A percentile compares a stretch with the other conserved stretches of the same genome.
These are phyloP conservation scores for Tausonia pullulans DNA, from an alignment of 1,284 basidiomycete genomes.

Conservation along the genomic window DNA sequence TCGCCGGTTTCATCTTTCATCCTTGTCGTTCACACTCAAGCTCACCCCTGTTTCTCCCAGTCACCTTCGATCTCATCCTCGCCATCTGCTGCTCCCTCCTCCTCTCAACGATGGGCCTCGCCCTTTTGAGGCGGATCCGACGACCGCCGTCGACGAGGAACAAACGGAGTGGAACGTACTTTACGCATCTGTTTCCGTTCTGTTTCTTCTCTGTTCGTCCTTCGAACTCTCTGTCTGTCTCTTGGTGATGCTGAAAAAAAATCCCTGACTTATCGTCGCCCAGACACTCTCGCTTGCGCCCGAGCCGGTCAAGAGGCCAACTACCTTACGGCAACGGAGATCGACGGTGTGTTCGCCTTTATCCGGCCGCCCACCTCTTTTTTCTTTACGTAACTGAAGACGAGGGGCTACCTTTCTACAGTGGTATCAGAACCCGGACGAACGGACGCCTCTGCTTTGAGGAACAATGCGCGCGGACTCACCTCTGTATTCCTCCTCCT, in stretches of 20 bases:
- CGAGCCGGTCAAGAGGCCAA: slow-evolving; percentile 2
- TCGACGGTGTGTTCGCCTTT: background rate
- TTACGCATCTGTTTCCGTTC: slow-evolving; percentile 16
- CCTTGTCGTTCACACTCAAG: background rate
- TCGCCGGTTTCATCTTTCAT: background rate
- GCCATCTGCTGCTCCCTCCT: slow-evolving; percentile 10
- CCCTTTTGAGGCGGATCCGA: slow-evolving; percentile 5
- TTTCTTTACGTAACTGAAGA: no score
- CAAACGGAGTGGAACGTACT: background rate
- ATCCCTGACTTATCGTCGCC: background rate
- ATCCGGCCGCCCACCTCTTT: background rate
- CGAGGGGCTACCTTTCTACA: background rate
- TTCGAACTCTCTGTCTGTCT: background rate
- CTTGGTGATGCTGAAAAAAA: background rate
- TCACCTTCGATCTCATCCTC: slow-evolving; percentile 16
- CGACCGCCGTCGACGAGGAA: slow-evolving; percentile 1
- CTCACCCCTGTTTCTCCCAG: background rate
- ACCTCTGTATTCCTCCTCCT: background rate
- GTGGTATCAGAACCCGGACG: slow-evolving; percentile 10
- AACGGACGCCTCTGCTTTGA: slow-evolving; percentile 7
- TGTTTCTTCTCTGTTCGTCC: slow-evolving; percentile 17
- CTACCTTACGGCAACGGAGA: background rate
- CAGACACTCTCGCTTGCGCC: background rate
- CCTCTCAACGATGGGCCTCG: slow-evolving; percentile 7
- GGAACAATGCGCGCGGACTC: background rate